Evolutionary conservation across 768 basidiomycete genomes (phyloP).

Genomic region (Xanthoconium stramineum): DNA sequence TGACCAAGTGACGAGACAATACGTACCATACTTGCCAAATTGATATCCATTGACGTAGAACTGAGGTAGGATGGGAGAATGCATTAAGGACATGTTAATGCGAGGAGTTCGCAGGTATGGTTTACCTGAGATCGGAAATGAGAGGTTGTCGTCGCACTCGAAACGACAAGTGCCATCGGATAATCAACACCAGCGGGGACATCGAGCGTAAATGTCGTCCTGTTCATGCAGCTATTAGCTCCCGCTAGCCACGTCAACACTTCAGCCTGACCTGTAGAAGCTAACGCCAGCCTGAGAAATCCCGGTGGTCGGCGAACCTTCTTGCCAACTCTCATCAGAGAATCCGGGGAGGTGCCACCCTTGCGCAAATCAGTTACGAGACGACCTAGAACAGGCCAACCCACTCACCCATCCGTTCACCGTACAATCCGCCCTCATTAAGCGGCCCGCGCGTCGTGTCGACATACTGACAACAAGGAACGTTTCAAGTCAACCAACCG

Average conservation of each 20-base stretch:
- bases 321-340: slow-evolving; percentile 45
- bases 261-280: slow-evolving; percentile 40
- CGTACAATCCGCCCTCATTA: slow-evolving; percentile 59
- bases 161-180: slow-evolving; percentile 42
- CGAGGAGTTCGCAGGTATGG: neutral
- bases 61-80: neutral
- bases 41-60: slow-evolving; percentile 28
- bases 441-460: slow-evolving; percentile 52
- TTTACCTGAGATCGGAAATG: slow-evolving; percentile 37
- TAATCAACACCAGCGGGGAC: slow-evolving; percentile 47
- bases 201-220: slow-evolving; percentile 39
- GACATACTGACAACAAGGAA: slow-evolving; percentile 33
- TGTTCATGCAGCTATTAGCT: slow-evolving; percentile 3
- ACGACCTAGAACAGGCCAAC: neutral
- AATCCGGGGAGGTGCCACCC: slow-evolving; percentile 60
- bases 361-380: slow-evolving; percentile 5
- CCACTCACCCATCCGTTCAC: slow-evolving; percentile 43
- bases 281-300: slow-evolving; percentile 42
- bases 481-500: neutral
- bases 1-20: too few relatives aligned
- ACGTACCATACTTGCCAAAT: slow-evolving; percentile 27
- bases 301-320: slow-evolving; percentile 40
- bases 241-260: neutral
- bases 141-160: slow-evolving; percentile 44
- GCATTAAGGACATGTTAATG: neutral